These are phyloP conservation scores for Ustilago tritici DNA, from an alignment of 1,284 basidiomycete species.

Conservation along the genomic window DNA sequence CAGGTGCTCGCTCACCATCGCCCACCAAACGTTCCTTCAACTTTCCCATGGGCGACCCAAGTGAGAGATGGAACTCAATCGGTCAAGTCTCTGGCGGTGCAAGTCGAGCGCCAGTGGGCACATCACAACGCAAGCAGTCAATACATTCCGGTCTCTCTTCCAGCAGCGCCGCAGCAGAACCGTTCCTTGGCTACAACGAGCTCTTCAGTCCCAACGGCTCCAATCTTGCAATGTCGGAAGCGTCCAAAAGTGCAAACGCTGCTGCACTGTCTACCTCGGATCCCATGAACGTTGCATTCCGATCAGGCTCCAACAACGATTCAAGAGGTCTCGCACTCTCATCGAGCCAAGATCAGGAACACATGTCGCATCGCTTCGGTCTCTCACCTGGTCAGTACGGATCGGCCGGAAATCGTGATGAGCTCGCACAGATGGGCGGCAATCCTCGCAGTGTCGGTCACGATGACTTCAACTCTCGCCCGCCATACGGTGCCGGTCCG, in stretches of 20 bases:
- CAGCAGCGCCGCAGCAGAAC: conserved; percentile 32
- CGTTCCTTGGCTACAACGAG: conserved; percentile 61
- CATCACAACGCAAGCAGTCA: conserved; percentile 43
- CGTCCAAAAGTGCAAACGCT: conserved; percentile 30
- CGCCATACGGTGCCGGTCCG: conserved; percentile 18
- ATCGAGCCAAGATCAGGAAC: conserved; percentile 40
- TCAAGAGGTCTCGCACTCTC: conserved; percentile 36
- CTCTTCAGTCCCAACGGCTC: conserved; percentile 48
- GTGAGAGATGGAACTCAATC: conserved; percentile 61
- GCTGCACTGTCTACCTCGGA: conserved; percentile 48
- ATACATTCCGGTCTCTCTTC: conserved; percentile 30
- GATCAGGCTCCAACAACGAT: conserved; percentile 26
- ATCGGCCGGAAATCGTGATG: conserved; percentile 25
- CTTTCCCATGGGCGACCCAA: conserved; percentile 54
- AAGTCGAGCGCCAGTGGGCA: conserved; percentile 8
- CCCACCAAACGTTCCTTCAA: conserved; percentile 56
- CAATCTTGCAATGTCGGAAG: conserved; percentile 30
- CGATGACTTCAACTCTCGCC: conserved; percentile 40
- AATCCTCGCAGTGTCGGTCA: conserved; percentile 34
- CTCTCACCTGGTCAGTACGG: conserved; percentile 38
- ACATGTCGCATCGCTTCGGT: conserved; percentile 40
- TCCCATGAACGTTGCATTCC: conserved; percentile 44
- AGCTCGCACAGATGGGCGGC: conserved; percentile 29
- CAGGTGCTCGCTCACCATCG: conserved; percentile 54
- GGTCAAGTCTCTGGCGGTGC: conserved; percentile 33